Percentiles rank a stretch among this genome's conserved stretches.
Evolutionary conservation across 2,329 filamentous ascomycete genomes (phyloP).

Genomic region (Cladophialophora carrionii): DNA sequence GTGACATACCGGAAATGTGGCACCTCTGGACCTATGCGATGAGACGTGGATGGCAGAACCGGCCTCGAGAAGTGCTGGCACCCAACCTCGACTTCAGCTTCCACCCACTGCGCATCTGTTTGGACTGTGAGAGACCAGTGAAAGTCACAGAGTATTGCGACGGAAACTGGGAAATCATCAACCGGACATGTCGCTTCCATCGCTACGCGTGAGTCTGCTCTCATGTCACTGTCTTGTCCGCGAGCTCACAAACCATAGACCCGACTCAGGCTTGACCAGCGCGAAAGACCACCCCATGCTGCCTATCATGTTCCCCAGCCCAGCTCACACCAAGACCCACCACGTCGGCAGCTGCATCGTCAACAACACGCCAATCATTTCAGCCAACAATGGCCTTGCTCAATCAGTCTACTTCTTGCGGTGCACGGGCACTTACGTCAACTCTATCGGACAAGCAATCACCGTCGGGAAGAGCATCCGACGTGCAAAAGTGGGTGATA

Average conservation of each 20-base stretch:
- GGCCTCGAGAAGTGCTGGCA: background rate
- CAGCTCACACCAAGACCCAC: background rate
- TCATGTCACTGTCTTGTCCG: background rate
- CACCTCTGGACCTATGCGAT: background rate
- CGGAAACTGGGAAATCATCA: constrained; percentile 4
- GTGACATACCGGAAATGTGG: background rate
- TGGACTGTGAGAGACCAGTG: background rate
- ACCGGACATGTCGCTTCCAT: background rate
- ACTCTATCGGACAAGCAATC: background rate
- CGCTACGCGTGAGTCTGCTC: background rate
- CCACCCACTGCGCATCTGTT: background rate
- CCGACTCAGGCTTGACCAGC: background rate
- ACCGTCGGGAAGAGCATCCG: background rate
- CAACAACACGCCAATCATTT: background rate
- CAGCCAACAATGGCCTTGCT: background rate
- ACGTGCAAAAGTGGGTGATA: background rate
- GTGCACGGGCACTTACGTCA: background rate
- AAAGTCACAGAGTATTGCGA: constrained; percentile 11
- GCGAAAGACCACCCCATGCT: background rate
- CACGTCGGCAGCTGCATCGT: background rate
- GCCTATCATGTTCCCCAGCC: background rate
- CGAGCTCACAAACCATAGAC: background rate
- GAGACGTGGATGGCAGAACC: background rate
- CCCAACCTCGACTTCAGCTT: background rate
- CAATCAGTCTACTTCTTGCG: constrained; percentile 4